A percentile compares a stretch with the other conserved stretches of the same genome.
Evolutionary conservation across 2,329 filamentous ascomycete genomes (phyloP).

Genomic region (Hypoxylon sp.): DNA sequence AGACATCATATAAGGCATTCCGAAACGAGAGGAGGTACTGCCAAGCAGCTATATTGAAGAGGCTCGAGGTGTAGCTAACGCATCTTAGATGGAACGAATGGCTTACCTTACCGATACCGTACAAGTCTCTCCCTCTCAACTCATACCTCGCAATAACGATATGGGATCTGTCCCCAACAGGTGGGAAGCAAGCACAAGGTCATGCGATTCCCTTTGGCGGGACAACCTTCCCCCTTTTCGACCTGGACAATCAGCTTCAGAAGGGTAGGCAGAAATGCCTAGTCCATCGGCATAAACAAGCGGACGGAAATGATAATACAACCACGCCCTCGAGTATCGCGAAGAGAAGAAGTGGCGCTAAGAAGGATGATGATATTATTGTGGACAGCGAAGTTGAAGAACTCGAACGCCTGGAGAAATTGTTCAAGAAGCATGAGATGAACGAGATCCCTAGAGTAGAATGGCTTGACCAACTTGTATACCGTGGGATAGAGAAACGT

Average conservation of each 20-base stretch:
- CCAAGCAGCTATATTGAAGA: background rate
- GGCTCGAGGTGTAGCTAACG: constrained; percentile 30
- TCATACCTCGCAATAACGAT: constrained; percentile 91
- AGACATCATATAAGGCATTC: constrained; percentile 94
- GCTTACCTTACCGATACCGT: constrained; percentile 87
- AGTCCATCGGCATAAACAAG: constrained; percentile 83
- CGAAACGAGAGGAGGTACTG: constrained; percentile 75
- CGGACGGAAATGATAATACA: constrained; percentile 86
- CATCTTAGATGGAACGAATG: constrained; percentile 89
- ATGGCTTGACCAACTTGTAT: constrained; percentile 96
- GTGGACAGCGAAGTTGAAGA: constrained; percentile 83
- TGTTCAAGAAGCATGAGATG: constrained; percentile 99
- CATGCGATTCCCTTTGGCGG: constrained; percentile 94
- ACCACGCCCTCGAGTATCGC: constrained; percentile 79
- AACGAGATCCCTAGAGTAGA: constrained; percentile 92
- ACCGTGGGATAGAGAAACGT: constrained; percentile 86
- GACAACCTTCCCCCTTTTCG: constrained; percentile 92
- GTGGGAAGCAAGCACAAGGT: constrained; percentile 75
- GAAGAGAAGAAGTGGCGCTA: constrained; percentile 66
- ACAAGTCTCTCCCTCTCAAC: constrained; percentile 84
- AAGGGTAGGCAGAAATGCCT: constrained; percentile 94
- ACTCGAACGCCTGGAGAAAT: constrained; percentile 85
- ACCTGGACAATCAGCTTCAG: constrained; percentile 88
- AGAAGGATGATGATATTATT: constrained; percentile 62
- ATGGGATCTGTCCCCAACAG: constrained; percentile 91